Evolutionary conservation across 2,329 filamentous ascomycete genomes (phyloP).

Genomic region (Pezicula neosporulosa): DNA sequence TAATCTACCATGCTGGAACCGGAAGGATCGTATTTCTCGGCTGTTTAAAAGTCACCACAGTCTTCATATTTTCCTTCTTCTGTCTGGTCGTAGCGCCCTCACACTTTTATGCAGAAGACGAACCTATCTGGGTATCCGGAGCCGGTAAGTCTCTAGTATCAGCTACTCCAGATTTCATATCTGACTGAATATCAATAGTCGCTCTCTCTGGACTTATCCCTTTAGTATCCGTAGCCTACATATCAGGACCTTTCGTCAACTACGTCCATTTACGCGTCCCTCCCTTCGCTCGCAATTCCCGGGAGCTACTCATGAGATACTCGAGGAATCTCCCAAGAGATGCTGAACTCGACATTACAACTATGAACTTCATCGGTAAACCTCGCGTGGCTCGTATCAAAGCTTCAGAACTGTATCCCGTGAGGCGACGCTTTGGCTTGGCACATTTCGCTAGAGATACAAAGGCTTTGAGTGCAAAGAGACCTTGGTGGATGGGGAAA

Average conservation of each 20-base stretch:
- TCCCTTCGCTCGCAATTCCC: conserved; percentile 57
- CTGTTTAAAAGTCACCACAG: conserved; percentile 65
- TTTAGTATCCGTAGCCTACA: conserved; percentile 59
- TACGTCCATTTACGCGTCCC: conserved; percentile 70
- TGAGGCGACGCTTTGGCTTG: conserved; percentile 23
- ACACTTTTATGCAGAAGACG: conserved; percentile 20
- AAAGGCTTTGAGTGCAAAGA: conserved; percentile 12
- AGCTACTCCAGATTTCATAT: background rate
- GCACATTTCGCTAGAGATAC: conserved; percentile 27
- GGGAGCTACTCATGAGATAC: conserved; percentile 46
- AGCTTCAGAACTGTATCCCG: conserved; percentile 21
- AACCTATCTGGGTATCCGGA: conserved; percentile 22
- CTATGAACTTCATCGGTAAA: conserved; percentile 36
- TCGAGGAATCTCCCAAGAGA: conserved; percentile 45
- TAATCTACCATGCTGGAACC: conserved; percentile 75
- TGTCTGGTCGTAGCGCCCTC: conserved; percentile 54
- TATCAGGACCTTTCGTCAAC: conserved; percentile 67
- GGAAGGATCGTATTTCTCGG: conserved; percentile 65
- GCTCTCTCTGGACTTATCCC: conserved; percentile 60
- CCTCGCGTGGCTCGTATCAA: conserved; percentile 26
- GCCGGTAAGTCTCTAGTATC: conserved; percentile 16
- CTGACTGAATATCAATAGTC: conserved; percentile 36
- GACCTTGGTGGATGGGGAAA: conserved; percentile 25
- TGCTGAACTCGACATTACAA: conserved; percentile 35
- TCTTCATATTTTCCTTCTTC: conserved; percentile 67